These are phyloP conservation scores for Aspergillus piperis DNA, from an alignment of 2,329 filamentous ascomycete species.

Conservation along the genomic window DNA sequence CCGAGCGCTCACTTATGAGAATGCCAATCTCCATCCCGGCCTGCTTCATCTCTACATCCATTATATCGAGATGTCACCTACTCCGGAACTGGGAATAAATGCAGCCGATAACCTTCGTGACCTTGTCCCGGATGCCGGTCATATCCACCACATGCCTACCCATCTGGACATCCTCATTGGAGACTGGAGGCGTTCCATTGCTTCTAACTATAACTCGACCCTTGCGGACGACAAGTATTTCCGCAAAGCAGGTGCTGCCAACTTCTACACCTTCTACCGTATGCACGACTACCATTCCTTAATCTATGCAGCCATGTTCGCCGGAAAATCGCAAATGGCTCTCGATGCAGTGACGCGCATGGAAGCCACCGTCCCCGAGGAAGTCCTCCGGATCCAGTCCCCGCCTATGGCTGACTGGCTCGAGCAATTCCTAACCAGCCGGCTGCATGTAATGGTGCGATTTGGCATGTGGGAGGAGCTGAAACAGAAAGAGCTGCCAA, in stretches of 20 bases:
- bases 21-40: conserved; percentile 61
- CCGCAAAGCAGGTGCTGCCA: conserved; percentile 55
- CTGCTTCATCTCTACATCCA: conserved; percentile 74
- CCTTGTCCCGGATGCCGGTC: conserved; percentile 67
- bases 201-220: conserved; percentile 66
- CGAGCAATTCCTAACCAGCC: conserved; percentile 67
- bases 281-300: conserved; percentile 38
- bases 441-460: conserved; percentile 68
- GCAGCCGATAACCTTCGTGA: conserved; percentile 65
- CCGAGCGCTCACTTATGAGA: conserved; percentile 51
- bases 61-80: conserved; percentile 71
- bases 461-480: conserved; percentile 73
- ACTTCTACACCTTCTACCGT: conserved; percentile 63
- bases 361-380: conserved; percentile 63
- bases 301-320: conserved; percentile 74
- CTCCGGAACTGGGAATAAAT: conserved; percentile 62
- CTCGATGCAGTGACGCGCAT: conserved; percentile 60
- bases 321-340: conserved; percentile 63
- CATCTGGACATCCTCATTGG: conserved; percentile 73
- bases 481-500: conserved; percentile 57
- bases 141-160: conserved; percentile 73
- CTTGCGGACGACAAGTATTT: conserved; percentile 68
- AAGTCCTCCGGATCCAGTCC: conserved; percentile 62
- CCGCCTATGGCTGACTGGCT: conserved; percentile 80
- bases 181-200: conserved; percentile 66